These are phyloP conservation scores for Paralagenidium karlingii DNA, from an alignment of 352 stramenopile species.

Conservation along the genomic window DNA sequence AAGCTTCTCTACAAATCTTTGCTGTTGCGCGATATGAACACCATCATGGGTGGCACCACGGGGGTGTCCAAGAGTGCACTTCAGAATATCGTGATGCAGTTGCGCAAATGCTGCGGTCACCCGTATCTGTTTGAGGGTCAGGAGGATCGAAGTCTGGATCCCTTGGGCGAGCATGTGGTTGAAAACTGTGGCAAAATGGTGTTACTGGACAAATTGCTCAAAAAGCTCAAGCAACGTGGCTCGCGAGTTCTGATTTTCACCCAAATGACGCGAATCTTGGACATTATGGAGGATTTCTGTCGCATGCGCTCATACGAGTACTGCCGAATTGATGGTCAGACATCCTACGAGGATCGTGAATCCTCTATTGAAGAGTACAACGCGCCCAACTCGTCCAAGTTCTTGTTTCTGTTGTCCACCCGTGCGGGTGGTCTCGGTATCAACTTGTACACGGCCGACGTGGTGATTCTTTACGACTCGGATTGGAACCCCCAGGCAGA, in stretches of 20 bases:
- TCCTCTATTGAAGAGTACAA: conserved; percentile 93
- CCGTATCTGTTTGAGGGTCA: conserved; percentile 92
- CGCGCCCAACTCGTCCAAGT: conserved; percentile 90
- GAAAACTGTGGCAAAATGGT: conserved; percentile 98
- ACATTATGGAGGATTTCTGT: conserved; percentile 95
- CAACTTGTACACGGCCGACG: conserved; percentile 98
- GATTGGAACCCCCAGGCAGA: conserved; percentile 99
- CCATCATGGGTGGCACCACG: conserved; percentile 44
- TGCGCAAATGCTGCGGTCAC: conserved; percentile 84
- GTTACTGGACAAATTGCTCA: conserved; percentile 88
- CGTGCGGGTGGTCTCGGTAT: conserved; percentile 95
- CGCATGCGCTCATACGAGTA: conserved; percentile 88
- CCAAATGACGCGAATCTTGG: conserved; percentile 87
- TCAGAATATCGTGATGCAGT: conserved; percentile 82
- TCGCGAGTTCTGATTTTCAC: conserved; percentile 88
- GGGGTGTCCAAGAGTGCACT: conserved; percentile 68
- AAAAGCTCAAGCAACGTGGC: conserved; percentile 76
- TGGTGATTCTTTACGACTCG: conserved; percentile 97
- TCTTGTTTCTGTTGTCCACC: conserved; percentile 97
- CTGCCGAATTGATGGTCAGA: conserved; percentile 83
- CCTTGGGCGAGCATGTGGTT: conserved; percentile 93
- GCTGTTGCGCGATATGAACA: conserved; percentile 92
- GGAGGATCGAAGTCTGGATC: conserved; percentile 90
- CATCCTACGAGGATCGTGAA: conserved; percentile 77
- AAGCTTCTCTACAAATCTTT: conserved; percentile 96